phyloP scores from a whole-genome alignment of 78 protist species.

The Dictyostelium firmibasis region DNA sequence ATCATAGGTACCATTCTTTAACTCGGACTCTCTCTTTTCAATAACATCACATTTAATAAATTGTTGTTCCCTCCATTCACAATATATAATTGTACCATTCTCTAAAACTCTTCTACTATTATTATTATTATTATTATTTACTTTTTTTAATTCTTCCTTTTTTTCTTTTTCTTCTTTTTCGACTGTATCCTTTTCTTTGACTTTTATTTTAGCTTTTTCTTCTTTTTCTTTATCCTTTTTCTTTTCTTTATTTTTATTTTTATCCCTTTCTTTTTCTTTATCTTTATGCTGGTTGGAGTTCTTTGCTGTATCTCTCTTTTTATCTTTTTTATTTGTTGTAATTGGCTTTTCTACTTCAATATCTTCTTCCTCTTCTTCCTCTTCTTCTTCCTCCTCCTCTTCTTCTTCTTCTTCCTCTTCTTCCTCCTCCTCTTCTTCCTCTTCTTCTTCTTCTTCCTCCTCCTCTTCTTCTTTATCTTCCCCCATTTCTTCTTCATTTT shows the following conservation, averaged over 20 bases:
- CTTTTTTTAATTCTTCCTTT: not conserved
- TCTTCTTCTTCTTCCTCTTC: not conserved
- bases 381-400: not conserved
- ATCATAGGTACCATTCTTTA: slow-evolving; percentile 45
- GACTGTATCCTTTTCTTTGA: not conserved
- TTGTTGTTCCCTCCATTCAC: slow-evolving; percentile 81
- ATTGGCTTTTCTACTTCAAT: not conserved
- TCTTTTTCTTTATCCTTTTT: not conserved
- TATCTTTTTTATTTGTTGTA: not conserved
- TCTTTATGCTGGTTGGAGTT: not conserved
- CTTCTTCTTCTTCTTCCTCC: not conserved
- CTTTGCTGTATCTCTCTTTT: no score
- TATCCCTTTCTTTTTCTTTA: not conserved
- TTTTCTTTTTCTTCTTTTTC: not conserved
- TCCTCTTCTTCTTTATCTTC: not conserved
- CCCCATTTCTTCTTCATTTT: not conserved
- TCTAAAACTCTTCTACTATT: slow-evolving; percentile 51
- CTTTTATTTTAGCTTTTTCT: not conserved
- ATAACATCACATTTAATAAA: slow-evolving; percentile 70
- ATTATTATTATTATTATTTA: not conserved
- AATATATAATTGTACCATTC: slow-evolving; percentile 55
- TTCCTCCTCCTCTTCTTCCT: not conserved
- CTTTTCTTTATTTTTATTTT: slow-evolving; percentile 12
- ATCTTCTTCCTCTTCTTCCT: not conserved
- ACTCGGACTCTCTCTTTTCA: slow-evolving; percentile 61